A percentile compares a stretch with the other conserved stretches of the same genome.
Conservation (phyloP, 805 yeast species). For the Candida nemodendra region DNA sequence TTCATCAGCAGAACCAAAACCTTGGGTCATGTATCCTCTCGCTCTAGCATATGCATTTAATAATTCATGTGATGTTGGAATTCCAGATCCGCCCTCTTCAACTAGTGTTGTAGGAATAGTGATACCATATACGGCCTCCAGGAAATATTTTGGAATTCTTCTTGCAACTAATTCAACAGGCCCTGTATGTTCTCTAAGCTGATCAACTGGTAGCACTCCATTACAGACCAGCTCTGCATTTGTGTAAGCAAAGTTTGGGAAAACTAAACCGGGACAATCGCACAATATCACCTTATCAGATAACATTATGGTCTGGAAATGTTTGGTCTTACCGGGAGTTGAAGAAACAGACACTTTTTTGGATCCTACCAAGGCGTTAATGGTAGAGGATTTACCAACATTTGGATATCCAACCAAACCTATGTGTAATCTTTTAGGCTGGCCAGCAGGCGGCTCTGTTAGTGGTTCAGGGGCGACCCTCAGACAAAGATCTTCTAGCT, state of each 20-base stretch:
- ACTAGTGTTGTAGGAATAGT: slow-evolving; percentile 70
- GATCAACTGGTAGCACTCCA: slow-evolving; percentile 99
- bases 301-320: slow-evolving; percentile 91
- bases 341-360: slow-evolving; percentile 98
- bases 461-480: slow-evolving; percentile 72
- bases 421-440: slow-evolving; percentile 69
- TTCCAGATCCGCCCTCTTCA: slow-evolving; percentile 88
- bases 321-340: slow-evolving; percentile 98
- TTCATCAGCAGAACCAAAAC: slow-evolving; percentile 95
- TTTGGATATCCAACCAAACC: slow-evolving; percentile 98
- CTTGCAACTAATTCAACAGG: slow-evolving; percentile 84
- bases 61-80: slow-evolving; percentile 86
- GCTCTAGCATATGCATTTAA: slow-evolving; percentile 92
- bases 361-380: slow-evolving; percentile 93
- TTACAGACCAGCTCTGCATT: slow-evolving; percentile 96
- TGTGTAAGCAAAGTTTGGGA: slow-evolving; percentile 95
- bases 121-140: slow-evolving; percentile 94
- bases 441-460: slow-evolving; percentile 51
- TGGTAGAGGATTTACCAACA: slow-evolving; percentile 83
- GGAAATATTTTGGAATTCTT: slow-evolving; percentile 81
- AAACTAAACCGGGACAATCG: slow-evolving; percentile 99
- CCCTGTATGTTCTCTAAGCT: slow-evolving; percentile 86
- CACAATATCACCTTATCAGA: slow-evolving; percentile 83
- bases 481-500: slow-evolving; percentile 78
- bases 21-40: slow-evolving; percentile 96